A percentile compares a stretch with the other conserved stretches of the same genome.
phyloP scores from a whole-genome alignment of 163 green algal genomes.

The Chloromonas sp. region DNA sequence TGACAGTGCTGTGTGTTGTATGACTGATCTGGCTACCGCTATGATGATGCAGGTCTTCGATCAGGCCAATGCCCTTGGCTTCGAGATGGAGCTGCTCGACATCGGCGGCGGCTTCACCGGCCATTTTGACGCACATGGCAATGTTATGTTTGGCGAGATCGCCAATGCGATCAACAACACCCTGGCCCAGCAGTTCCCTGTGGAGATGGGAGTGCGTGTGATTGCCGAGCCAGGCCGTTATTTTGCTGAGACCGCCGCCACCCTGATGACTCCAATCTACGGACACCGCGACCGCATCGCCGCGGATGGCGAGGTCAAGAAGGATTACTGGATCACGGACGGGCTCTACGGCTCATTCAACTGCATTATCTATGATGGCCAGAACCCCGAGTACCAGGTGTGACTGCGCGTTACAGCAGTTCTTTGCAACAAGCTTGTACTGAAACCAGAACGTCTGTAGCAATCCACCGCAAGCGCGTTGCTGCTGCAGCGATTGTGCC shows the following conservation, averaged over 20 bases:
- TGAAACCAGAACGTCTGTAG: too few relatives aligned
- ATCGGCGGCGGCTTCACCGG: constrained; percentile 89
- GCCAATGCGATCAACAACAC: constrained; percentile 78
- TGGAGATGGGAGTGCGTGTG: constrained; percentile 31
- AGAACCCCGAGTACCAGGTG: constrained; percentile 40
- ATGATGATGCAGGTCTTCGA: constrained; percentile 58
- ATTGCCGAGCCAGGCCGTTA: constrained; percentile 95
- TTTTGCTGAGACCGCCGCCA: constrained; percentile 87
- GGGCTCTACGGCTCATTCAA: constrained; percentile 89
- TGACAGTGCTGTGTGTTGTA: too few relatives aligned
- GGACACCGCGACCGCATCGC: constrained; percentile 56
- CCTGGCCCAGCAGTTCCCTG: constrained; percentile 78
- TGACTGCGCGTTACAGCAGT: constrained; percentile 7
- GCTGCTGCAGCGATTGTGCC: background rate
- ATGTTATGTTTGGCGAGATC: constrained; percentile 71
- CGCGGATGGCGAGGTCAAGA: constrained; percentile 18
- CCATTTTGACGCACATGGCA: constrained; percentile 51
- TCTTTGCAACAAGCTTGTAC: background rate
- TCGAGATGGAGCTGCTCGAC: constrained; percentile 77
- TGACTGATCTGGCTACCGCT: too few relatives aligned
- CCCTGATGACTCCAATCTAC: constrained; percentile 77
- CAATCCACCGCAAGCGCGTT: background rate
- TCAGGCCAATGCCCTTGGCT: constrained; percentile 51
- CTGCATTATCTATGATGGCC: constrained; percentile 59
- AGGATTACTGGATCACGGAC: constrained; percentile 75